A percentile compares a stretch with the other conserved stretches of the same genome.
Conservation (phyloP, 169 alveolate genomes). For the Cryptosporidium bovis region DNA sequence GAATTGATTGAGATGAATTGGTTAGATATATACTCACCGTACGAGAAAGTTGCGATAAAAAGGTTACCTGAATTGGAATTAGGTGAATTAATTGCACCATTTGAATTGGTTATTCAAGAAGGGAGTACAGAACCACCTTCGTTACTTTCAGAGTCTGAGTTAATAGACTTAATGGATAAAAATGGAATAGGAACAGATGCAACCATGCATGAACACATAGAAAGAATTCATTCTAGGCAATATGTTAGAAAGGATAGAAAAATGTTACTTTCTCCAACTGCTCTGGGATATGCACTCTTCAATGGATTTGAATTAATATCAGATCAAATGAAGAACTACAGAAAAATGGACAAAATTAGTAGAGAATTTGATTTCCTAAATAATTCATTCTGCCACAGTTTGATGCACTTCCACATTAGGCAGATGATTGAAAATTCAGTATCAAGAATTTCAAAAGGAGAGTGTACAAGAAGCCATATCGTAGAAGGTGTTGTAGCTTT, state of each 20-base stretch:
- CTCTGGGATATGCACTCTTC: conserved; percentile 85
- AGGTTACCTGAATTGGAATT: conserved; percentile 84
- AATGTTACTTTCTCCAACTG: conserved; percentile 85
- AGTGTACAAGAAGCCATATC: conserved; percentile 34
- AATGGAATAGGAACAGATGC: conserved; percentile 99
- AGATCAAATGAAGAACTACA: conserved; percentile 60
- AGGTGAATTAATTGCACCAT: conserved; percentile 84
- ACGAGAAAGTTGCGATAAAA: conserved; percentile 83
- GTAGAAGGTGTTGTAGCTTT: conserved; percentile 16
- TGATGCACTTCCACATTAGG: conserved; percentile 40
- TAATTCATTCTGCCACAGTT: neutral
- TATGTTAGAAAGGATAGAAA: conserved; percentile 83
- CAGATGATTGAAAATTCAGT: conserved; percentile 21
- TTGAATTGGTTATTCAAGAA: conserved; percentile 79
- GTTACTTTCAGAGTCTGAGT: conserved; percentile 93
- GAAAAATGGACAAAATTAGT: neutral
- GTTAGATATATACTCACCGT: conserved; percentile 77
- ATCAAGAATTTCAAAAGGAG: conserved; percentile 17
- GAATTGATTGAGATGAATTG: conserved; percentile 41
- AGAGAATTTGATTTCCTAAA: no score
- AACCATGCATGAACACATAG: conserved; percentile 98
- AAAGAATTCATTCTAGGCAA: conserved; percentile 92
- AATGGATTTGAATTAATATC: conserved; percentile 81
- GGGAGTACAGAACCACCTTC: conserved; percentile 93
- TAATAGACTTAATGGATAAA: conserved; percentile 94